A percentile compares a stretch with the other conserved stretches of the same genome.
These are phyloP conservation scores for Microcos paniculata DNA, from an alignment of 345 rosid species.

Conservation along the genomic window DNA sequence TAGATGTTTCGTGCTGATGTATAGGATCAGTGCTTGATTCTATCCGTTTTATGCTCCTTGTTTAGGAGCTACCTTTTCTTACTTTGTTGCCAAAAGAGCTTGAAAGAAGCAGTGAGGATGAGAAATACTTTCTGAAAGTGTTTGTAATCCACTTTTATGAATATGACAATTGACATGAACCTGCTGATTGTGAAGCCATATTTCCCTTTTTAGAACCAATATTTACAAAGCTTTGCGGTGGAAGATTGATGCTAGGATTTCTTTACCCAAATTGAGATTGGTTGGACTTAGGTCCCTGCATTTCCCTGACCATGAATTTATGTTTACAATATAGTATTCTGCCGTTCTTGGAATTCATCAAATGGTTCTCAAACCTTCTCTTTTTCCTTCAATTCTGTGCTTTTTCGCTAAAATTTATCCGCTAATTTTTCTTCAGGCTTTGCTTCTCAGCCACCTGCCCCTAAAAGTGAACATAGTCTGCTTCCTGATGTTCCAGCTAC, in stretches of 20 bases:
- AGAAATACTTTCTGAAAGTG: not conserved
- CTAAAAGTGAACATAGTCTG: slow-evolving; percentile 42
- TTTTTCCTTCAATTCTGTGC: not conserved
- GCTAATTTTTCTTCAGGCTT: slow-evolving; percentile 39
- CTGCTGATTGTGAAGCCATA: not conserved
- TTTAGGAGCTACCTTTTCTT: not conserved
- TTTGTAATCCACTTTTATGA: not conserved
- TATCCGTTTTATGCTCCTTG: not conserved
- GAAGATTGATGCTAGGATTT: not conserved
- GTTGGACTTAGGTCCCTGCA: not conserved
- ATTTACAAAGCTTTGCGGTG: slow-evolving; percentile 1
- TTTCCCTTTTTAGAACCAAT: not conserved
- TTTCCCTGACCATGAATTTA: not conserved
- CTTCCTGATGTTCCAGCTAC: slow-evolving; percentile 50
- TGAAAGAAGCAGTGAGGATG: not conserved
- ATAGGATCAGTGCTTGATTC: not conserved
- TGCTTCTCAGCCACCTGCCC: slow-evolving; percentile 50
- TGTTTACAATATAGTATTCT: not conserved
- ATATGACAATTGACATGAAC: not conserved
- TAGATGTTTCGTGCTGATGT: not conserved
- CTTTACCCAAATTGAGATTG: not conserved
- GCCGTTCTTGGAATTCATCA: not conserved
- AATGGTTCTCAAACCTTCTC: not conserved
- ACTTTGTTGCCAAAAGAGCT: not conserved
- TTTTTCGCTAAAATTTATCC: not conserved